Base-by-base conservation (phyloP, 1,284 basidiomycete genomes). In the Cryptococcus hybrid region DNA sequence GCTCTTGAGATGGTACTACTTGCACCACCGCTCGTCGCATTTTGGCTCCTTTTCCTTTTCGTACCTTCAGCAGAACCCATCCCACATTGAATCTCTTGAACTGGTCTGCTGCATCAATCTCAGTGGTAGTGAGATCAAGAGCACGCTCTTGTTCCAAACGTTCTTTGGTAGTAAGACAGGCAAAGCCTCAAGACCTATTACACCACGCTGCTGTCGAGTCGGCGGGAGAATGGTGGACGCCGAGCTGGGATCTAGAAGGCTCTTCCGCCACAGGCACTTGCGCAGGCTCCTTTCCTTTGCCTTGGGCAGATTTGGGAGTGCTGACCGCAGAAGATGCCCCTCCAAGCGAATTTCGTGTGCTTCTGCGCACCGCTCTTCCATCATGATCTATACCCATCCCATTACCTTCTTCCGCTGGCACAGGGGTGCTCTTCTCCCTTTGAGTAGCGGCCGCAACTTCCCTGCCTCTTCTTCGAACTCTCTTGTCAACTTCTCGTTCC, bases 41-140 rank as follows among this genome's bases (percentile, higher is more conserved):
- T 30, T 30, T 30, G 30, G 30, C 30, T 30, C 30, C 30, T 30
- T 30, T 30, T 30, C 30, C 74, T 81, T 64, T 84, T 84, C 47
- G 84, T 83, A 36, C 87, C 89, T 7, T 85, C 80, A 7, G 89
- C 13, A 95, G 78, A 13, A 95, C 90, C 92, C 92, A 96, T 1
- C 92, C 92, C 18, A 82, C 80, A 63, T 96, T 87, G 78, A 95
- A 96, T 77, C 87, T 80, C 69, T 81, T 84, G 81, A 95, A 96
- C 42, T 88, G 88, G 55, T 85, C 84, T 61, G 84, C 82, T 47
- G 83, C 82, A 68, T 87, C 88, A 24, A 96, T 84, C 44, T 86
- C 80, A 6, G 86, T 82, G 3, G 91, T 86, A 1, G 73, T 60
- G 82, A 76, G 60, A 35, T 71, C 71, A 7, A 47, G 15, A 13